Evolutionary conservation across 2,329 filamentous ascomycete species (phyloP).

Genomic region (Sporothrix protearum): DNA sequence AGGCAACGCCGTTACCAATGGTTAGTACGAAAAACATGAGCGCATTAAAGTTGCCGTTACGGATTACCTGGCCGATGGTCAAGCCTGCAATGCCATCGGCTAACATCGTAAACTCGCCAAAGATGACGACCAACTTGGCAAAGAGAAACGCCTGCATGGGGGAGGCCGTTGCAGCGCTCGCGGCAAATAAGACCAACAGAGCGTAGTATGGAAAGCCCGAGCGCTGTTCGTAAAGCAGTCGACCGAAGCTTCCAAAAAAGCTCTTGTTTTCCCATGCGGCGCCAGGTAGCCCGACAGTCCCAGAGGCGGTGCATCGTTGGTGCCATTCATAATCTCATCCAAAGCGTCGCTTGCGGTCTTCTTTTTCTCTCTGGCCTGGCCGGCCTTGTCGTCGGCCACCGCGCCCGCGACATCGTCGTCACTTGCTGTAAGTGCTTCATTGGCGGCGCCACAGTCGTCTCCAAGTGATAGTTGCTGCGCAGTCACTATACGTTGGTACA

Average conservation of each 20-base stretch:
- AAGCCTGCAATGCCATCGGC: neutral
- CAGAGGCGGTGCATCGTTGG: constrained; percentile 41
- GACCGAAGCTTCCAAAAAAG: constrained; percentile 53
- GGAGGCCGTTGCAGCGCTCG: constrained; percentile 38
- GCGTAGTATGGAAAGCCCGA: constrained; percentile 49
- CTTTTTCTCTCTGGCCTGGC: neutral
- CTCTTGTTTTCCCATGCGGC: constrained; percentile 35
- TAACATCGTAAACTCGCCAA: constrained; percentile 1
- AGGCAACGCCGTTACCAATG: constrained; percentile 50
- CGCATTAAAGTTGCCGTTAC: constrained; percentile 53
- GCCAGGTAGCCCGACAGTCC: constrained; percentile 30
- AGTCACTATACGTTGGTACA: constrained; percentile 64
- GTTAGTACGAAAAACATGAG: constrained; percentile 62
- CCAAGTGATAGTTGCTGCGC: constrained; percentile 55
- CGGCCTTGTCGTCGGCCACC: neutral
- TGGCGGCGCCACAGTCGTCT: constrained; percentile 32
- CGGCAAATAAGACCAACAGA: constrained; percentile 39
- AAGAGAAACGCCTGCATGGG: constrained; percentile 53
- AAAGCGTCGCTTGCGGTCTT: constrained; percentile 32
- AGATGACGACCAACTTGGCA: constrained; percentile 44
- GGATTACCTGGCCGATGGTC: neutral
- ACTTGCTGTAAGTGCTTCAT: neutral
- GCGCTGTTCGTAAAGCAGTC: constrained; percentile 55
- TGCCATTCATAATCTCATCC: constrained; percentile 42
- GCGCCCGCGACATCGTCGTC: neutral